A percentile compares a stretch with the other conserved stretches of the same genome.
phyloP scores from a whole-genome alignment of 192 early-diverging fungal genomes.

The Chytriomyces sp. region DNA sequence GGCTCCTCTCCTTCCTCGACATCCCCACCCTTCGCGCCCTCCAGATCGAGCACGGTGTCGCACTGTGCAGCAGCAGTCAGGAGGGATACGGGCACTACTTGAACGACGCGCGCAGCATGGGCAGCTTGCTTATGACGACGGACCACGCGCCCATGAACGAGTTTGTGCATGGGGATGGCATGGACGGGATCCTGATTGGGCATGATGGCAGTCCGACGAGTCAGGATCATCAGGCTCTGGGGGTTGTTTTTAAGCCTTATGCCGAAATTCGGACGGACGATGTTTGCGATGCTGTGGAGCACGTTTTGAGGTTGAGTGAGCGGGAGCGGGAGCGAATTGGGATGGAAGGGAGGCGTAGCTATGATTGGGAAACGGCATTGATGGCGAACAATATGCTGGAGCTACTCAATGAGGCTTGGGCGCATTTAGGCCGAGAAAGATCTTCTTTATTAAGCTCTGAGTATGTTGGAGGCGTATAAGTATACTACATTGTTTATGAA shows the following conservation, averaged over 20 bases:
- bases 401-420: not conserved
- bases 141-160: constrained; percentile 4
- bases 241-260: too few species aligned
- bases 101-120: not conserved
- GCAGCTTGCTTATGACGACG: not conserved
- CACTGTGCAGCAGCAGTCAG: too few species aligned
- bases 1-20: too few species aligned
- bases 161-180: not conserved
- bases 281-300: not conserved
- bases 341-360: not conserved
- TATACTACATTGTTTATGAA: too few species aligned
- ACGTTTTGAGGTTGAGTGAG: not conserved
- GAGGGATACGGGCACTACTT: too few species aligned
- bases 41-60: too few species aligned
- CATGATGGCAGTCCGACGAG: not conserved
- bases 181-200: not conserved
- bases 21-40: too few species aligned
- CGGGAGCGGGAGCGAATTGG: not conserved
- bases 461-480: too few species aligned
- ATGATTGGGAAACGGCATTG: not conserved
- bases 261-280: not conserved
- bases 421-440: too few species aligned
- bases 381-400: not conserved
- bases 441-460: too few species aligned
- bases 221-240: not conserved